These are phyloP conservation scores for Plasmodium vivax DNA, from an alignment of 169 alveolate species.

Conservation along the genomic window DNA sequence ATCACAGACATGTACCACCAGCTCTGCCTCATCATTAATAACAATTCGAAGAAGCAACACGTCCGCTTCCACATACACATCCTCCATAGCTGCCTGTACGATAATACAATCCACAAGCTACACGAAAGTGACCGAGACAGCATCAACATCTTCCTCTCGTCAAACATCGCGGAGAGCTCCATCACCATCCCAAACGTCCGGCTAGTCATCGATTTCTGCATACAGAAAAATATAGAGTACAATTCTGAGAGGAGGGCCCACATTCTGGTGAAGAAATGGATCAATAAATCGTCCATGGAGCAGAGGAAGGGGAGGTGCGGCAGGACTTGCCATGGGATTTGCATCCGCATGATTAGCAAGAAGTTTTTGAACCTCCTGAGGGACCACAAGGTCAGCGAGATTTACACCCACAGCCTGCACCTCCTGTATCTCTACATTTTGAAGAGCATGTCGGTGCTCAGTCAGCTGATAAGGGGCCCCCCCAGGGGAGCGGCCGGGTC, in stretches of 20 bases:
- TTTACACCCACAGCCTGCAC: slow-evolving; percentile 53
- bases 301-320: slow-evolving; percentile 63
- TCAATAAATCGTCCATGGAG: slow-evolving; percentile 53
- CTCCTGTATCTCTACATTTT: slow-evolving; percentile 11
- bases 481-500: neutral
- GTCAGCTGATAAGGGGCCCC: neutral
- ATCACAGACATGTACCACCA: slow-evolving; percentile 56
- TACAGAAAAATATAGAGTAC: slow-evolving; percentile 43
- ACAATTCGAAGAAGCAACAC: neutral
- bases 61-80: slow-evolving; percentile 11
- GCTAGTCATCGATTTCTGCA: slow-evolving; percentile 50
- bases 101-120: slow-evolving; percentile 9
- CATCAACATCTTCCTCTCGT: slow-evolving; percentile 16
- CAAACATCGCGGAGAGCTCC: slow-evolving; percentile 46
- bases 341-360: slow-evolving; percentile 55
- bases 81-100: slow-evolving; percentile 47
- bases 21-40: slow-evolving; percentile 16
- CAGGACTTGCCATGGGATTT: slow-evolving; percentile 51
- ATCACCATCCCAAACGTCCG: slow-evolving; percentile 53
- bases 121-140: slow-evolving; percentile 4
- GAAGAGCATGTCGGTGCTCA: slow-evolving; percentile 40
- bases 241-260: slow-evolving; percentile 23
- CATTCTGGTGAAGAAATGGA: slow-evolving; percentile 29
- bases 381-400: slow-evolving; percentile 37
- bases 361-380: slow-evolving; percentile 13